Conservation (phyloP, 1,139 yeast species). For the Diutina rugosa region DNA sequence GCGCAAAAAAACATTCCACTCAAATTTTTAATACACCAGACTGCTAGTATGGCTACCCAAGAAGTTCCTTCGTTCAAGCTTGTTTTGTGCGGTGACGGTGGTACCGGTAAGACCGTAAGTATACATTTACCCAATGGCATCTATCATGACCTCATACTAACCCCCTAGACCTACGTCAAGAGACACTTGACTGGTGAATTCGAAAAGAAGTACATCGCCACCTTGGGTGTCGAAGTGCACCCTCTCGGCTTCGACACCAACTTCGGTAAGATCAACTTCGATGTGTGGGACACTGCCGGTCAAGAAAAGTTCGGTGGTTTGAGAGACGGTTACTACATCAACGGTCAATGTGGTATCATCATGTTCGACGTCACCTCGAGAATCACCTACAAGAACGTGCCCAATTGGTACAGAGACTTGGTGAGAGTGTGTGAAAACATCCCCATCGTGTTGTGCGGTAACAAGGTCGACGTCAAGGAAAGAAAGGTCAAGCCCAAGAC, state of each 20-base stretch:
- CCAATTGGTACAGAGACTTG: slow-evolving; percentile 99
- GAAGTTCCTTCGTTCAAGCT: slow-evolving; percentile 90
- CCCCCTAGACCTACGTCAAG: slow-evolving; percentile 72
- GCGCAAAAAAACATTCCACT: not conserved
- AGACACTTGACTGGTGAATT: slow-evolving; percentile 99
- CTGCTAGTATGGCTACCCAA: not conserved
- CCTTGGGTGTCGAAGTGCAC: slow-evolving; percentile 98
- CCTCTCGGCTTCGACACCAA: slow-evolving; percentile 98
- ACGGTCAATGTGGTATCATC: slow-evolving; percentile 99
- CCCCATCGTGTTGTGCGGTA: slow-evolving; percentile 98
- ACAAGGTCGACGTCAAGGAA: slow-evolving; percentile 99
- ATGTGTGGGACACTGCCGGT: slow-evolving; percentile 99
- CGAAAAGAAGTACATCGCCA: slow-evolving; percentile 97
- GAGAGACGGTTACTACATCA: slow-evolving; percentile 98
- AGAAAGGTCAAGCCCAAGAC: slow-evolving; percentile 99
- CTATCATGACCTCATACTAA: not conserved
- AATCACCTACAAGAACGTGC: slow-evolving; percentile 98
- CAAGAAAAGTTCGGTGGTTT: slow-evolving; percentile 99
- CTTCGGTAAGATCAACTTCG: slow-evolving; percentile 97
- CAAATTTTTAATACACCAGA: not conserved
- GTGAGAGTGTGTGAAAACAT: slow-evolving; percentile 99
- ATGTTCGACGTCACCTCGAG: slow-evolving; percentile 99
- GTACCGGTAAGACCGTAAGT: slow-evolving; percentile 66
- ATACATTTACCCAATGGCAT: not conserved
- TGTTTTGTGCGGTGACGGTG: slow-evolving; percentile 99